phyloP scores from a whole-genome alignment of 768 basidiomycete species.

The Leccinum longicurvipes region DNA sequence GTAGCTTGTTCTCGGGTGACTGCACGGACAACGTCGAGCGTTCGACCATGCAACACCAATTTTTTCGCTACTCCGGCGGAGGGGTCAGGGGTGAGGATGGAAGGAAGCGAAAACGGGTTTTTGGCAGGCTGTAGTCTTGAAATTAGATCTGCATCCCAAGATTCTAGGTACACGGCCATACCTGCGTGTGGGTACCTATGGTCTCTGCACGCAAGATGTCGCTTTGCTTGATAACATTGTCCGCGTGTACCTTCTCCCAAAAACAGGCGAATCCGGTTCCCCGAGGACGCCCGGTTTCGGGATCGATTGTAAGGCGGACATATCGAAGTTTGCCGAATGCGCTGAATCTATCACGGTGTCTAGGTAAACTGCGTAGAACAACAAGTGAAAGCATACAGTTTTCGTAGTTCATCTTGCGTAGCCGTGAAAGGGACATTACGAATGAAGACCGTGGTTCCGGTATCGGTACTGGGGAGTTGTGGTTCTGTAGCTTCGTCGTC shows the following conservation, averaged over 20 bases:
- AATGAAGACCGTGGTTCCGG: conserved; percentile 90
- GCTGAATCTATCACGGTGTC: conserved; percentile 56
- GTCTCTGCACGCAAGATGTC: conserved; percentile 67
- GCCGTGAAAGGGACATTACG: conserved; percentile 91
- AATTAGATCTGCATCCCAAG: neutral
- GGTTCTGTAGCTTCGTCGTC: conserved; percentile 44
- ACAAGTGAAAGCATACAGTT: conserved; percentile 52
- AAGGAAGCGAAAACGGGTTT: conserved; percentile 85
- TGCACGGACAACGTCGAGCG: conserved; percentile 85
- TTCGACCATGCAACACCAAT: conserved; percentile 88
- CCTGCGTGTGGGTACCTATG: conserved; percentile 39
- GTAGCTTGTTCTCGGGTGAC: conserved; percentile 88
- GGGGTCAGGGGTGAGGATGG: conserved; percentile 92
- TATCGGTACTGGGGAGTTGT: conserved; percentile 75
- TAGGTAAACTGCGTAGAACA: neutral
- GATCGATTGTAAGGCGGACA: conserved; percentile 86
- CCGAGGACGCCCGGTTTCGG: conserved; percentile 76
- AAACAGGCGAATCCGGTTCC: conserved; percentile 98
- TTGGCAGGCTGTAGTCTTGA: conserved; percentile 48
- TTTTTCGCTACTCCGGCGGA: conserved; percentile 78
- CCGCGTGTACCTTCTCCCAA: conserved; percentile 90
- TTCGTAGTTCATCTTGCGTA: conserved; percentile 88
- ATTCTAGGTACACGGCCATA: conserved; percentile 25
- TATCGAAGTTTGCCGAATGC: conserved; percentile 91
- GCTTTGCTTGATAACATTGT: conserved; percentile 79